Evolutionary conservation across 164 flowering plant genomes (phyloP).

Genomic region (Kingdonia uniflora): DNA sequence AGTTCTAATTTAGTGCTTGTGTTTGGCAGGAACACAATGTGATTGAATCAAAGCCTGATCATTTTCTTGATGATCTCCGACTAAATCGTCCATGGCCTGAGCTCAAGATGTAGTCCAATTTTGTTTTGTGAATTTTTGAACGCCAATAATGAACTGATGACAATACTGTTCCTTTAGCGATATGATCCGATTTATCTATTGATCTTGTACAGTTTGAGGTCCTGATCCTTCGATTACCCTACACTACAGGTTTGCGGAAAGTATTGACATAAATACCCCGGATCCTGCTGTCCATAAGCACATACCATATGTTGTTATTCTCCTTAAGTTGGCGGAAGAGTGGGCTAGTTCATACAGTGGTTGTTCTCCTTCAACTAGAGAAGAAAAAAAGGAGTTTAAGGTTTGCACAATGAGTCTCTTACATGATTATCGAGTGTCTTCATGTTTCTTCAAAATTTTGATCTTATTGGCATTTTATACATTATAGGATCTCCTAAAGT

Average conservation of each 20-base stretch:
- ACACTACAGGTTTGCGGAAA: slow-evolving; percentile 62
- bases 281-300: slow-evolving; percentile 95
- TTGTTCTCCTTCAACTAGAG: slow-evolving; percentile 71
- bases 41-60: slow-evolving; percentile 97
- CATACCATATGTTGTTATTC: slow-evolving; percentile 88
- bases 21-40: slow-evolving; percentile 77
- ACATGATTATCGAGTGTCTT: not conserved
- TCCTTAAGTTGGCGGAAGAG: slow-evolving; percentile 83
- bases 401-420: slow-evolving; percentile 23
- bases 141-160: not conserved
- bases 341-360: slow-evolving; percentile 73
- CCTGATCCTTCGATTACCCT: slow-evolving; percentile 3
- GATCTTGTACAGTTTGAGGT: not conserved
- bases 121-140: not conserved
- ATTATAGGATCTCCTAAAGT: slow-evolving; percentile 63
- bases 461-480: slow-evolving; percentile 9
- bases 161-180: not conserved
- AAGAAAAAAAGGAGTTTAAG: slow-evolving; percentile 90
- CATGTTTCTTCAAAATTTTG: not conserved
- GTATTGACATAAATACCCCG: slow-evolving; percentile 52
- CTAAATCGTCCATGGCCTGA: slow-evolving; percentile 97
- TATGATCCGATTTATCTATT: not conserved
- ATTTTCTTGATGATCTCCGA: slow-evolving; percentile 88
- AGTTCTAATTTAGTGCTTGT: not conserved
- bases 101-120: slow-evolving; percentile 40